phyloP scores from a whole-genome alignment of 768 basidiomycete species.

The Lyophyllum atratum region DNA sequence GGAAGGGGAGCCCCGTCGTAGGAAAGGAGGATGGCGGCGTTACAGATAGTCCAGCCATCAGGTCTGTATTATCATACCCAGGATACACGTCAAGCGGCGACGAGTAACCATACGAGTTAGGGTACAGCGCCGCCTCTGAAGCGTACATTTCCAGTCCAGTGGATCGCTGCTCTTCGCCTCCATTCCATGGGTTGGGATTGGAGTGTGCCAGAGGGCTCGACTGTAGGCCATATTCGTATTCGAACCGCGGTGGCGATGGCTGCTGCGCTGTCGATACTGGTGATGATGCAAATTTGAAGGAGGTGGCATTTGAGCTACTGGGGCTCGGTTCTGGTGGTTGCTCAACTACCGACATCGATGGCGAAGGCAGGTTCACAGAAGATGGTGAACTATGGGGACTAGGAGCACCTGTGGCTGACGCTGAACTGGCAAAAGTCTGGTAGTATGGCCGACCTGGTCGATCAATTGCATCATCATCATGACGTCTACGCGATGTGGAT shows the following conservation, averaged over 20 bases:
- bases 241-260: conserved; percentile 56
- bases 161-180: conserved; percentile 37
- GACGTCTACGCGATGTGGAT: conserved; percentile 75
- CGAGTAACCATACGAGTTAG: conserved; percentile 45
- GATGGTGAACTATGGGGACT: conserved; percentile 79
- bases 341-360: conserved; percentile 55
- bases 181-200: conserved; percentile 48
- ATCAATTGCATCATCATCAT: conserved; percentile 59
- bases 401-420: conserved; percentile 38
- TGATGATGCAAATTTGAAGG: conserved; percentile 50
- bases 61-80: conserved; percentile 42
- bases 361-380: conserved; percentile 73
- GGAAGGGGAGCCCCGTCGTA: conserved; percentile 78
- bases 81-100: conserved; percentile 43
- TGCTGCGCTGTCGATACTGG: conserved; percentile 51
- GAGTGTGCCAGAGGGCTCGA: conserved; percentile 38
- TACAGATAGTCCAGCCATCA: conserved; percentile 49
- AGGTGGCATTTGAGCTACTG: conserved; percentile 44
- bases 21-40: conserved; percentile 70
- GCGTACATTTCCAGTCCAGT: conserved; percentile 43
- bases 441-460: conserved; percentile 45
- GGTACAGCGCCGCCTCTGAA: conserved; percentile 47
- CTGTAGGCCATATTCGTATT: conserved; percentile 53
- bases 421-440: conserved; percentile 59
- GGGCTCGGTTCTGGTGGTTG: conserved; percentile 57